phyloP scores from a whole-genome alignment of 140 eudicot species.

The Oenanthe javanica region DNA sequence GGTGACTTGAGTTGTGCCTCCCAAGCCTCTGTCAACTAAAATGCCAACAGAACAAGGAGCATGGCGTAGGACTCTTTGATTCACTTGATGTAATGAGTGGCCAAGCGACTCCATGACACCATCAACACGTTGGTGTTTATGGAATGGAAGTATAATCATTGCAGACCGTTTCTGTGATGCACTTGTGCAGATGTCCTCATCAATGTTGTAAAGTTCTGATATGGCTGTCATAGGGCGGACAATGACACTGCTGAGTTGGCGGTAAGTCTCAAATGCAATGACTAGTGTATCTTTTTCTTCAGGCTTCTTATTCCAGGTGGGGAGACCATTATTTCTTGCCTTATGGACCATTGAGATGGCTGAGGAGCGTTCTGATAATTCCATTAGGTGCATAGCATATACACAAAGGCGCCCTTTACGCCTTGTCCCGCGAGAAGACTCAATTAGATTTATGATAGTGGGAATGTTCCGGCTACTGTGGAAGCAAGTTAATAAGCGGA shows the following conservation, averaged over 20 bases:
- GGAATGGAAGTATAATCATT: constrained; percentile 35
- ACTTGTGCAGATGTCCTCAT: constrained; percentile 27
- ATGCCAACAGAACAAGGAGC: constrained; percentile 41
- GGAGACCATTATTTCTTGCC: constrained; percentile 36
- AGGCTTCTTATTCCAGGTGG: constrained; percentile 26
- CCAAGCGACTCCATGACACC: constrained; percentile 30
- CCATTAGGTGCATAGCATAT: constrained; percentile 46
- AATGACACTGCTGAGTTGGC: constrained; percentile 24
- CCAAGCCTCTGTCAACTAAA: constrained; percentile 36
- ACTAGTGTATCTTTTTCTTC: constrained; percentile 12
- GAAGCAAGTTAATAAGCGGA: constrained; percentile 22
- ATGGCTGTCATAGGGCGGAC: constrained; percentile 30
- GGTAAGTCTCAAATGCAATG: constrained; percentile 30
- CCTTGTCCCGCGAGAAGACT: constrained; percentile 22
- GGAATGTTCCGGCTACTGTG: constrained; percentile 24
- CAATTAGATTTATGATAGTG: constrained; percentile 22
- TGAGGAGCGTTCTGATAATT: constrained; percentile 37
- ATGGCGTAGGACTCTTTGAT: constrained; percentile 25
- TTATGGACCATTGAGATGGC: constrained; percentile 39
- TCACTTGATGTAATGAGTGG: constrained; percentile 21
- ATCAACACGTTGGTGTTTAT: constrained; percentile 33
- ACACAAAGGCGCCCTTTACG: constrained; percentile 22
- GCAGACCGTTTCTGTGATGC: constrained; percentile 21
- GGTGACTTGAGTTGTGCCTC: constrained; percentile 27
- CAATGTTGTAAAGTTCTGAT: constrained; percentile 22